phyloP scores from a whole-genome alignment of 352 stramenopile genomes.

The Phytophthora parvispora region DNA sequence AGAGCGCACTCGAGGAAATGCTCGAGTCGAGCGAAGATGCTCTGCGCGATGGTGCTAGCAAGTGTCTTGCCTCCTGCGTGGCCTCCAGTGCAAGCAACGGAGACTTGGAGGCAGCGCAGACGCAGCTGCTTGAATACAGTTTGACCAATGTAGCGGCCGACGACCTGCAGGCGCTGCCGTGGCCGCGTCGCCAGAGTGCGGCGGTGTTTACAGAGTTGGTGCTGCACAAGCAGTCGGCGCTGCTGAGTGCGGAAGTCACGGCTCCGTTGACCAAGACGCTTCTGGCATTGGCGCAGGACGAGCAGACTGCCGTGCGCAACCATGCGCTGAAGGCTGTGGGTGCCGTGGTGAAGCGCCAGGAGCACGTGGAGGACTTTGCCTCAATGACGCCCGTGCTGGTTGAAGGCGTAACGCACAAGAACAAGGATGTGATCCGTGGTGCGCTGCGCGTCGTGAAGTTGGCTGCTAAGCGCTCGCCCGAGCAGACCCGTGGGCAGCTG shows the following conservation, averaged over 20 bases:
- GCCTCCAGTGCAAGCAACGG: conserved; percentile 51
- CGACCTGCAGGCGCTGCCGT: conserved; percentile 50
- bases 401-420: conserved; percentile 68
- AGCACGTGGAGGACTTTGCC: conserved; percentile 31
- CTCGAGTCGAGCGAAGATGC: conserved; percentile 74
- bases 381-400: conserved; percentile 71
- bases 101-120: conserved; percentile 38
- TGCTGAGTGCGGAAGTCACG: conserved; percentile 38
- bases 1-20: conserved; percentile 75
- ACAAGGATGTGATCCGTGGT: conserved; percentile 86
- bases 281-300: conserved; percentile 59
- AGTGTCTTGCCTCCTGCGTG: conserved; percentile 75
- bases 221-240: conserved; percentile 53
- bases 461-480: conserved; percentile 75
- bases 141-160: conserved; percentile 49
- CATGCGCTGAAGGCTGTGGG: conserved; percentile 66
- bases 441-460: conserved; percentile 82
- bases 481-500: conserved; percentile 62
- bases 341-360: conserved; percentile 63
- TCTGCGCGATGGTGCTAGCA: conserved; percentile 69
- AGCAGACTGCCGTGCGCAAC: conserved; percentile 72
- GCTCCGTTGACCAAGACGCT: conserved; percentile 45
- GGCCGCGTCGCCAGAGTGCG: conserved; percentile 74
- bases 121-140: conserved; percentile 56
- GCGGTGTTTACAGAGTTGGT: conserved; percentile 66